Evolutionary conservation across 306 rosid genomes (phyloP).

Genomic region (Sphenostylis stenocarpa): DNA sequence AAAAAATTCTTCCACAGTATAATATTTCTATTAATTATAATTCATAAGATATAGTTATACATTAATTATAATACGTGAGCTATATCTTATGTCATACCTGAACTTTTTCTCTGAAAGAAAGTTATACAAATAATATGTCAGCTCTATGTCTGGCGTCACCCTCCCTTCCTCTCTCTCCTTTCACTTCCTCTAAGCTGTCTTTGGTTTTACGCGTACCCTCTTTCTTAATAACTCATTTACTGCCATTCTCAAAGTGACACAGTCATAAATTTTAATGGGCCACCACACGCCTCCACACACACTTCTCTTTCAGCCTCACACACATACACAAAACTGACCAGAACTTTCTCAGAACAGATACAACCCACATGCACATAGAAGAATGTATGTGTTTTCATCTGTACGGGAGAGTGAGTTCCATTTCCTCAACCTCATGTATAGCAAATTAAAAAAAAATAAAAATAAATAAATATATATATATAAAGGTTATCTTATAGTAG

Average conservation of each 20-base stretch:
- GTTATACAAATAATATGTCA: conserved; percentile 4
- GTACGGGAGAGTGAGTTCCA: conserved; percentile 28
- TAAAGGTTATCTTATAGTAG: background rate
- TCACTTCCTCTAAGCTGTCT: conserved; percentile 25
- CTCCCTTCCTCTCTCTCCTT: conserved; percentile 3
- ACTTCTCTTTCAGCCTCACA: conserved; percentile 9
- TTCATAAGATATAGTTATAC: background rate
- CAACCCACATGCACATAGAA: conserved; percentile 29
- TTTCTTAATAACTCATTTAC: conserved; percentile 38
- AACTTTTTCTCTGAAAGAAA: background rate
- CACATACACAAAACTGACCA: background rate
- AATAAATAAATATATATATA: conserved; percentile 29
- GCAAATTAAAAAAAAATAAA: conserved; percentile 34
- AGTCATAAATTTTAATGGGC: conserved; percentile 59
- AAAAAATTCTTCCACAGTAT: background rate
- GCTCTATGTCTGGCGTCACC: background rate
- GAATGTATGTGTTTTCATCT: conserved; percentile 8
- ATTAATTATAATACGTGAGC: background rate
- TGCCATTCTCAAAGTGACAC: conserved; percentile 38
- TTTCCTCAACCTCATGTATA: conserved; percentile 2
- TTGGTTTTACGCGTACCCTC: conserved; percentile 26
- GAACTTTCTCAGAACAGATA: conserved; percentile 19
- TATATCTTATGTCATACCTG: background rate
- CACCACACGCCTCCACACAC: conserved; percentile 22
- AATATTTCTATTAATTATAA: background rate